phyloP scores from a whole-genome alignment of 257 asterid genomes.

The Nicotiana sylvestris region DNA sequence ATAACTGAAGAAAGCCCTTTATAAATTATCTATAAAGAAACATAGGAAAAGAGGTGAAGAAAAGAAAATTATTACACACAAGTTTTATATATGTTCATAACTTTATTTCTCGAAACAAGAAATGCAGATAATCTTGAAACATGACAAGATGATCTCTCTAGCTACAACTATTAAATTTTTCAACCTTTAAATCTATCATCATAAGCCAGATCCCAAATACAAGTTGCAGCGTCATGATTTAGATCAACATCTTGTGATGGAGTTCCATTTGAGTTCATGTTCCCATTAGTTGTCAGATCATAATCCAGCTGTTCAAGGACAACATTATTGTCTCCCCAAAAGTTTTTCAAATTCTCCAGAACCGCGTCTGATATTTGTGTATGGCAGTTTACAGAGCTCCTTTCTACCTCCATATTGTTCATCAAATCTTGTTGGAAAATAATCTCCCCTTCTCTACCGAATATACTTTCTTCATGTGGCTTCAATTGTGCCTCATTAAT shows the following conservation, averaged over 20 bases:
- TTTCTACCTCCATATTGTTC: not conserved
- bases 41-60: not conserved
- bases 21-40: no score
- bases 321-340: conserved; percentile 25
- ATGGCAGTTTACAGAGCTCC: not conserved
- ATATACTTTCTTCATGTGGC: not conserved
- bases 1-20: no score
- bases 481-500: not conserved
- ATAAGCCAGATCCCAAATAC: conserved; percentile 46
- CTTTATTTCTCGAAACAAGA: not conserved
- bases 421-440: conserved; percentile 15
- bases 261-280: conserved; percentile 15
- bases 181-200: not conserved
- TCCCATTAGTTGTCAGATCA: conserved; percentile 10
- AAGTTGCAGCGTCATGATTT: conserved; percentile 24
- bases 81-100: not conserved
- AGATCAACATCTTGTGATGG: conserved; percentile 16
- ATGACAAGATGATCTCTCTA: not conserved
- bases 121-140: not conserved
- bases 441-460: not conserved
- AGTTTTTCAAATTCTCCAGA: conserved; percentile 13
- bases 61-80: not conserved
- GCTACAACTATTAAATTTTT: not conserved
- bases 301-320: conserved; percentile 15
- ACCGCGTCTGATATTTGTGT: not conserved